Evolutionary conservation across 768 basidiomycete genomes (phyloP).

Genomic region (Kwoniella dendrophila): DNA sequence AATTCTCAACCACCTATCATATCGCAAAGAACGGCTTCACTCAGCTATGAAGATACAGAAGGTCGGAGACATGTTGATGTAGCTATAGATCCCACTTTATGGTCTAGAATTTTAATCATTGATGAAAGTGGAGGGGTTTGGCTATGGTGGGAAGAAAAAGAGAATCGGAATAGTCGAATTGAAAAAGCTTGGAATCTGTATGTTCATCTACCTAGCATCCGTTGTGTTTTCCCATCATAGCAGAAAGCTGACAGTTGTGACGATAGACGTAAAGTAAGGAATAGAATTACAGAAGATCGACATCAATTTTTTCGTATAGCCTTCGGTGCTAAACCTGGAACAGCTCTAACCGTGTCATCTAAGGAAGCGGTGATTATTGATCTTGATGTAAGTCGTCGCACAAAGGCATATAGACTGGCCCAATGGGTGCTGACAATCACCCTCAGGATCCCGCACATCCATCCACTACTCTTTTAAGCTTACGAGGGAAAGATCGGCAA

Average conservation of each 20-base stretch:
- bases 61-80: constrained; percentile 36
- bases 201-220: constrained; percentile 5
- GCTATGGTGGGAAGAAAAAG: constrained; percentile 38
- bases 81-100: constrained; percentile 29
- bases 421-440: not conserved
- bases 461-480: constrained; percentile 10
- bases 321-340: constrained; percentile 34
- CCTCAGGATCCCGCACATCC: constrained; percentile 20
- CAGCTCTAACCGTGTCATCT: constrained; percentile 34
- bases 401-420: not conserved
- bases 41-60: constrained; percentile 30
- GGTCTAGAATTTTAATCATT: constrained; percentile 34
- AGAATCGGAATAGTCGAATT: constrained; percentile 12
- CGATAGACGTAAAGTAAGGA: constrained; percentile 26
- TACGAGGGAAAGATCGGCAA: constrained; percentile 12
- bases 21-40: constrained; percentile 9
- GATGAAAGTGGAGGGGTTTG: constrained; percentile 47
- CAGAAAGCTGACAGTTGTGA: not conserved
- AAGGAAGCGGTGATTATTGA: constrained; percentile 23
- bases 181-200: constrained; percentile 35
- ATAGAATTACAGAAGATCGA: constrained; percentile 8
- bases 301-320: constrained; percentile 36
- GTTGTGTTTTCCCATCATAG: not conserved
- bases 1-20: constrained; percentile 8
- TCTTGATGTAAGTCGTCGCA: constrained; percentile 25